Base-by-base conservation (phyloP, 805 yeast genomes). In the Geotrichum ghanense region DNA sequence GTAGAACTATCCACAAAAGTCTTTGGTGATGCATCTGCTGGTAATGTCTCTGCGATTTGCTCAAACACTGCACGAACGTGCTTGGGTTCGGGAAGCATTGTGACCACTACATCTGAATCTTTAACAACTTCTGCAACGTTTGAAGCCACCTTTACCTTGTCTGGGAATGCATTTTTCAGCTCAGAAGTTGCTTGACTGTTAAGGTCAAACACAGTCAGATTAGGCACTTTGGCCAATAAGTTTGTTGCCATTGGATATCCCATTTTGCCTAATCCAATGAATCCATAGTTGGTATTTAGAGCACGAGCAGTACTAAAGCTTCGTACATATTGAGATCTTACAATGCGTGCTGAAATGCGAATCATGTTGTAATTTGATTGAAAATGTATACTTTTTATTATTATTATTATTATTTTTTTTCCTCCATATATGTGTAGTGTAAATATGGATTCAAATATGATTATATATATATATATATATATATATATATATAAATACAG, bases 181-280 rank as follows among this genome's bases (percentile, higher is more conserved):
- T 16, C 12, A 6, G 12, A 7, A 39, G 42, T 9, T 40, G 68
- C 65, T 3, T 47, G 55, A 2, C 65, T 61, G 17, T 59, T 60
- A 2, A 68, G 62, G 55, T 74, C 79, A 53, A 66, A 66, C 7
- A 75, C 73, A 35, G 68, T 65, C 45, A 73, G 60, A 26, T 67
- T 58, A 34, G 60, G 61, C 48, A 70, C 56, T 46, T 68, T 62
- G 24, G 45, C 35, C 54, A 69, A 65, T 24, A 75, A 62, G 52
- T 74, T 76, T 48, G 66, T 59, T 17, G 78, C 78, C 79, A 74
- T 74, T 52, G 71, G 72, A 45, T 68, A 72, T 45, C 79, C 76
- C 79, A 74, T 74, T 47, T 71, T 73, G 24, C 79, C 79, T 24
- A 75, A 63, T n/a, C 79, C 79, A 39, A 74, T 69, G 61, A 74